These are phyloP conservation scores for Lentinus brumalis DNA, from an alignment of 768 basidiomycete genomes.

Conservation along the genomic window DNA sequence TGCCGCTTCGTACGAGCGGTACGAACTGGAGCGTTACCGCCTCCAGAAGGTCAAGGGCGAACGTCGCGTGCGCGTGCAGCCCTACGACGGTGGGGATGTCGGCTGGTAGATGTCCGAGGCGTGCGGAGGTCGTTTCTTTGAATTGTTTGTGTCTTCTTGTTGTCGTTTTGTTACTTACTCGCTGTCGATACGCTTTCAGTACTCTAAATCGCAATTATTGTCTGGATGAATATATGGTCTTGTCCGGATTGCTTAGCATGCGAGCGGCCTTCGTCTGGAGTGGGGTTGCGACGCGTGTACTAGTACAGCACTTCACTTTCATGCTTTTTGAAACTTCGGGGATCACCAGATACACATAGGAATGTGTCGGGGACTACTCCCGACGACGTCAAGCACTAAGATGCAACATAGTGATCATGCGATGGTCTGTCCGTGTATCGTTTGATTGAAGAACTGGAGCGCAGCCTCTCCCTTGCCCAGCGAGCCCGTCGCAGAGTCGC, in stretches of 20 bases:
- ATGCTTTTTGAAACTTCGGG: no score
- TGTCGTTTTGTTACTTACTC: background rate
- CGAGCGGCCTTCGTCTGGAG: no score
- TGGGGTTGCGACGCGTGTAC: no score
- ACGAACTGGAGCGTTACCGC: conserved; percentile 74
- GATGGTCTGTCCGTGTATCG: background rate
- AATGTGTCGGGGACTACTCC: no score
- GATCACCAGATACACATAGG: no score
- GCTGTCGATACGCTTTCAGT: background rate
- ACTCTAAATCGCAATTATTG: background rate
- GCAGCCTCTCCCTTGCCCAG: conserved; percentile 3
- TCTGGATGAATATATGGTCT: background rate
- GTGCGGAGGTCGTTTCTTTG: background rate
- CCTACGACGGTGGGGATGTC: conserved; percentile 64
- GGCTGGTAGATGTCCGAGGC: conserved; percentile 53
- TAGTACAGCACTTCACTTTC: no score
- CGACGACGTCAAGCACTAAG: background rate
- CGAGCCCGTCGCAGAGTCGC: background rate
- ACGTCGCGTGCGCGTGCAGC: conserved; percentile 54
- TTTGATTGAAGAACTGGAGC: conserved; percentile 7
- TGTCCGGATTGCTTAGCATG: background rate
- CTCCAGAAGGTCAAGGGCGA: conserved; percentile 69
- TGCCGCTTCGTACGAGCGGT: conserved; percentile 73
- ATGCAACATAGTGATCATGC: background rate
- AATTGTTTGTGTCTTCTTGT: background rate